Evolutionary conservation across 305 asterid genomes (phyloP), one percentile per base, ranked within the genome.

Genomic region (Coffea humblotiana): DNA sequence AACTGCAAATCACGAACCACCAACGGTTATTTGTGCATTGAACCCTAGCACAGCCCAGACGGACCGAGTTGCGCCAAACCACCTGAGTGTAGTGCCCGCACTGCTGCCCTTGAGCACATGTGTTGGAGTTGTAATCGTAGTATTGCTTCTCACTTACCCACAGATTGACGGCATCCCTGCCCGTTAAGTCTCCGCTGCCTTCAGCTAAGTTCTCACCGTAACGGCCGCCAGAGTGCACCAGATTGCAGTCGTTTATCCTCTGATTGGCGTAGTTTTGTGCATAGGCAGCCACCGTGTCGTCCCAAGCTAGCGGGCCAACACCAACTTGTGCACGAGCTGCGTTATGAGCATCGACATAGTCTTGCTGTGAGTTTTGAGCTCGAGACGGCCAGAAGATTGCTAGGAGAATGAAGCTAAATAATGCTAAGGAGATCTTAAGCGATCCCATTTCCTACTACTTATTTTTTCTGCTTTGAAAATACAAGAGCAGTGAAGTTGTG

Each of bases 1-100:
- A 92, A 87, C 77, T 90, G 74, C 98, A 93, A 37, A 83, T 58
- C n/a, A 90, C 90, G 32, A 77, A 93, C 78, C 86, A 86, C 74
- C 82, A 37, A 0, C 82, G 79, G 3, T 72, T 35, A 16, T 18
- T 79, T 0, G 43, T 45, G 45, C 86, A 83, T 19, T 47, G 49
- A 48, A 77, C 79, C 70, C 81, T 80, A 10, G 77, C 86, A 49
- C 86, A 83, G 11, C 83, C 86, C 12, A 83, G 32, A 10, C 51
- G 70, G 9, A 72, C 61, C 0, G 86, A 79, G 18, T 80, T 54
- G 6, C 72, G 40, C 83, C 83, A 83, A 0, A 83, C 83, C 2
- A 83, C 81, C 18, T 83, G 83, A 43, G 86, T 79, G 43, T 80
- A 84, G 14, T 84, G 86, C 18, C 69, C 51, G 21, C 82, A 80